Conservation (phyloP, 257 asterid species). For the Solanum corneliomulleri region DNA sequence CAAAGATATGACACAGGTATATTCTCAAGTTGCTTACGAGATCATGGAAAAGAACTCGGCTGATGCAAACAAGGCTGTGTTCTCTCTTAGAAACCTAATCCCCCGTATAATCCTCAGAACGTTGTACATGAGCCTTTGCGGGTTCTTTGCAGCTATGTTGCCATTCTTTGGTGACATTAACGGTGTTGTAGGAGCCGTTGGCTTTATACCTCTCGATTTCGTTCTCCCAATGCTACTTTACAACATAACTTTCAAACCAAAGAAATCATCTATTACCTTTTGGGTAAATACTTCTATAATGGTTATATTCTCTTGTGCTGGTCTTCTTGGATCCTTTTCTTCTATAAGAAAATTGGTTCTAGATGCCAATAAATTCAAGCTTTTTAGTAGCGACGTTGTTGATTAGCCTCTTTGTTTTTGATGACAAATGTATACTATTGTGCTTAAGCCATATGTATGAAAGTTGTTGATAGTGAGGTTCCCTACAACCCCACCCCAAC, state of each 20-base stretch:
- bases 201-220: slow-evolving; percentile 92
- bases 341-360: slow-evolving; percentile 59
- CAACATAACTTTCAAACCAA: slow-evolving; percentile 65
- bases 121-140: slow-evolving; percentile 51
- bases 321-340: slow-evolving; percentile 70
- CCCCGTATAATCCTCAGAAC: slow-evolving; percentile 80
- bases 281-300: slow-evolving; percentile 63
- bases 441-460: not conserved
- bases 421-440: not conserved
- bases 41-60: slow-evolving; percentile 92
- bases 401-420: slow-evolving; percentile 21
- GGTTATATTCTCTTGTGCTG: slow-evolving; percentile 64
- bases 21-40: slow-evolving; percentile 95
- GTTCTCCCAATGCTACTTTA: slow-evolving; percentile 90
- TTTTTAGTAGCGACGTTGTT: slow-evolving; percentile 65
- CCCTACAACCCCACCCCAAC: not conserved
- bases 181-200: slow-evolving; percentile 84
- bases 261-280: slow-evolving; percentile 33
- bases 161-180: slow-evolving; percentile 94
- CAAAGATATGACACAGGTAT: slow-evolving; percentile 32
- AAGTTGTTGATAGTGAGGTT: not conserved
- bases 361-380: slow-evolving; percentile 69
- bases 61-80: slow-evolving; percentile 57
- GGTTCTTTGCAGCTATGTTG: slow-evolving; percentile 85
- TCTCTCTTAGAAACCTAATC: slow-evolving; percentile 69